These are phyloP conservation scores for Candida takata DNA, from an alignment of 805 yeast genomes.

Conservation along the genomic window DNA sequence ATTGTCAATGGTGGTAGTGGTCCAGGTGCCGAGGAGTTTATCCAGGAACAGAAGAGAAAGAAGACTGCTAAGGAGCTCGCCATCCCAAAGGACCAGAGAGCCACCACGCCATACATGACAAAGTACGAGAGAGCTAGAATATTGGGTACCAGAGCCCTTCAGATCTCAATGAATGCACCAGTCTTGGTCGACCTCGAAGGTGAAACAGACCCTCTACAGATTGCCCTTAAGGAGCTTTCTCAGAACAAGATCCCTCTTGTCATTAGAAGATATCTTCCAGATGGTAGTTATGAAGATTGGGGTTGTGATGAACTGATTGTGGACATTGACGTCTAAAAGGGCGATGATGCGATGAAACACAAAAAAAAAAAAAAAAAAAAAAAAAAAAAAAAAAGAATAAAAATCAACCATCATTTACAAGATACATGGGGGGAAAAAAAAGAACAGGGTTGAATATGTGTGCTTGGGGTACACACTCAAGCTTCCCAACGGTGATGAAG, in stretches of 20 bases:
- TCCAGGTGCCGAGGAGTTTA: conserved; percentile 38
- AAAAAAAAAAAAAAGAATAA: not conserved
- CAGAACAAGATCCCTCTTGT: conserved; percentile 94
- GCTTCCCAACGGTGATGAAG: no score
- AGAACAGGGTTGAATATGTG: no score
- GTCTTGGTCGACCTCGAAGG: conserved; percentile 97
- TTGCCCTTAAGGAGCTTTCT: conserved; percentile 93
- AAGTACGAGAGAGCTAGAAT: conserved; percentile 97
- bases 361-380: no score
- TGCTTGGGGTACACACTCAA: no score
- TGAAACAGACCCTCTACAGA: conserved; percentile 97
- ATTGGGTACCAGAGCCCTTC: conserved; percentile 94
- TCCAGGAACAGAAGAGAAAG: conserved; percentile 34
- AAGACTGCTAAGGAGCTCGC: conserved; percentile 76
- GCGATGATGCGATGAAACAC: conserved; percentile 21
- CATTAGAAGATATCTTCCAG: conserved; percentile 93
- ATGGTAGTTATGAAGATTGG: conserved; percentile 97
- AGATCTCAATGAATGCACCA: conserved; percentile 97
- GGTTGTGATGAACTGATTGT: conserved; percentile 96
- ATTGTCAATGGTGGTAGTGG: conserved; percentile 68
- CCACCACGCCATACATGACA: conserved; percentile 98
- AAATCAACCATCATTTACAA: no score
- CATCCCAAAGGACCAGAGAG: conserved; percentile 79
- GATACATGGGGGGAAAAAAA: no score
- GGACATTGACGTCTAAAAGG: conserved; percentile 40